A percentile compares a stretch with the other conserved stretches of the same genome.
These are phyloP conservation scores for Plectosphaerella sp. DNA, from an alignment of 2,329 filamentous ascomycete genomes.

Conservation along the genomic window DNA sequence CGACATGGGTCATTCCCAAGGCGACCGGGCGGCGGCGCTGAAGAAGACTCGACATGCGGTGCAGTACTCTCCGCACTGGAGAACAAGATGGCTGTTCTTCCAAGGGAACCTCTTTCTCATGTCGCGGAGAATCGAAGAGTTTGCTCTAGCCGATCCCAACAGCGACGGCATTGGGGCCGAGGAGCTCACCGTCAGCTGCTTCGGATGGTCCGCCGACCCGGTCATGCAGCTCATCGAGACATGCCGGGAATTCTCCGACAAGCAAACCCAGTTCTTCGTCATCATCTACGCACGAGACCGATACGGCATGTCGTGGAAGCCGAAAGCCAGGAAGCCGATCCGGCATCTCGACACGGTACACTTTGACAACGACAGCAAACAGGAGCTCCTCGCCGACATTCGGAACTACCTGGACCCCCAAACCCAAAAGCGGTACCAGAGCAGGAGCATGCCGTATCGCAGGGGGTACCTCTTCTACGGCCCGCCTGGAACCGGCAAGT, in stretches of 20 bases:
- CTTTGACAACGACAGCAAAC: conserved; percentile 41
- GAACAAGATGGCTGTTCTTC: conserved; percentile 45
- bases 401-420: conserved; percentile 46
- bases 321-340: conserved; percentile 42
- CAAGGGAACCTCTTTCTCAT: conserved; percentile 39
- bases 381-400: conserved; percentile 42
- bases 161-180: conserved; percentile 41
- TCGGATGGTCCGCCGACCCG: conserved; percentile 45
- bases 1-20: conserved; percentile 23
- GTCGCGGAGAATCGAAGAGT: conserved; percentile 33
- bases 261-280: conserved; percentile 43
- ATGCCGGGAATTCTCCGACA: conserved; percentile 43
- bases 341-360: conserved; percentile 46
- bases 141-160: conserved; percentile 30
- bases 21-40: conserved; percentile 32
- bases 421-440: conserved; percentile 55
- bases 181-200: conserved; percentile 42
- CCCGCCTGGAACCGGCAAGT: conserved; percentile 58
- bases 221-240: conserved; percentile 39
- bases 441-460: conserved; percentile 40
- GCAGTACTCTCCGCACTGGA: conserved; percentile 41
- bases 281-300: conserved; percentile 42
- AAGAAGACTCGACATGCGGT: conserved; percentile 36
- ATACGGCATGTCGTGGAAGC: conserved; percentile 43
- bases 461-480: conserved; percentile 61